phyloP scores from a whole-genome alignment of 129 eudicot genomes.

The Cynara cardunculus region DNA sequence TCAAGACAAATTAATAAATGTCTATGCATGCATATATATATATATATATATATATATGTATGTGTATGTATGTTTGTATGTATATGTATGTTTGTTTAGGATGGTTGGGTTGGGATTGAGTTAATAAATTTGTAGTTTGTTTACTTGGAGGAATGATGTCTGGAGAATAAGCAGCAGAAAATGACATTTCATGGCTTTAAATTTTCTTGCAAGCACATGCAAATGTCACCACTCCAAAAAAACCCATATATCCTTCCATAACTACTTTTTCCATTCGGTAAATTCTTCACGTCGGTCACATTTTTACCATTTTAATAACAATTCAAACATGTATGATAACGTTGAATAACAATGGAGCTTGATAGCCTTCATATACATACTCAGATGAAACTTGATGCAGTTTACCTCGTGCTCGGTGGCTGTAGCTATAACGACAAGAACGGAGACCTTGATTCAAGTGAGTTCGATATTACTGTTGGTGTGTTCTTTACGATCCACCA shows the following conservation, averaged over 20 bases:
- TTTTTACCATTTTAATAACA: not conserved
- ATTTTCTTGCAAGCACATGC: not conserved
- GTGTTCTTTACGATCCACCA: no score
- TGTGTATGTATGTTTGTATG: no score
- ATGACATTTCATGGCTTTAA: not conserved
- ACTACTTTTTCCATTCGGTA: not conserved
- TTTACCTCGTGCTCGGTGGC: not conserved
- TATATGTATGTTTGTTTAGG: not conserved
- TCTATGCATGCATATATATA: no score
- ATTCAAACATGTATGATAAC: not conserved
- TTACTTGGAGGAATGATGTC: not conserved
- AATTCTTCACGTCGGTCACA: not conserved
- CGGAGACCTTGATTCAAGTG: no score
- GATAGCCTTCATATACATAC: no score
- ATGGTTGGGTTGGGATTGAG: not conserved
- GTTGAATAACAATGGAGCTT: not conserved
- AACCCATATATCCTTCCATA: not conserved
- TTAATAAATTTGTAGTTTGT: not conserved
- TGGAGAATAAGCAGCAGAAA: not conserved
- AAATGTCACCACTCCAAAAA: not conserved
- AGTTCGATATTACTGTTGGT: no score
- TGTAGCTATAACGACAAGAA: no score
- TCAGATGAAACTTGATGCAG: not conserved
- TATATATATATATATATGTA: no score
- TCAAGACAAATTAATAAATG: not conserved